Base-by-base conservation (phyloP, 495 filamentous ascomycete species). In the Penicillium mononematosum region DNA sequence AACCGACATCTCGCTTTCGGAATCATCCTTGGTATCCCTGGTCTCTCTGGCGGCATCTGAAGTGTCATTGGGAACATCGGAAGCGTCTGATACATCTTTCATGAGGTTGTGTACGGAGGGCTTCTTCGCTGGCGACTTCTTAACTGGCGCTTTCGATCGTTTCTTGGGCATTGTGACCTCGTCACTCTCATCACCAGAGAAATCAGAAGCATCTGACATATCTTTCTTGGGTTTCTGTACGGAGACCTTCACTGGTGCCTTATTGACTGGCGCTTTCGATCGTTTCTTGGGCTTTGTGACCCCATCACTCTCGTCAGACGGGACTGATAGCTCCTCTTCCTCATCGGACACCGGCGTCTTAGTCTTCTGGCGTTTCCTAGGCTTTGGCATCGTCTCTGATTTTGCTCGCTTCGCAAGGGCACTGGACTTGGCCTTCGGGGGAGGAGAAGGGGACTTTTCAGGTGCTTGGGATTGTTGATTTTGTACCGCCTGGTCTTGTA, bases 1-100 rank as follows among this genome's bases (percentile, higher is more conserved):
- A 2, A 84, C 79, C 7, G 91, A 96, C 77, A 94, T 78, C 51
- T 92, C 90, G 67, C 90, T 94, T 43, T 88, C 86, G 2, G 88
- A 91, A 29, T 79, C 81, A 19, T 84, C 77, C 5, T 67, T 76
- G 31, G 61, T 66, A 39, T 73, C 68, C 31, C 67, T 54, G 11
- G 67, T 61, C 29, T 63, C 22, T 48, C 70, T 65, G n/a, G 60
- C 36, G 16, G 55, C 61, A 8, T 64, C 58, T 12, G 56, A 56
- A 38, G 63, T 22, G 11, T 70, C 62, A 9, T 38, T 34, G 45
- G 53, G 16, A 32, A 47, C 34, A 39, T 71, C 59, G n/a, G 64
- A 62, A 7, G 31, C 58, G 34, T 69, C 68, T 38, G 66, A 67
- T 14, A 54, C 62, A 19, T 68, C 66, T 49, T 25, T 62, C 41